These are phyloP conservation scores for Dendrobium nobile DNA, from an alignment of 106 monocot species.

Conservation along the genomic window DNA sequence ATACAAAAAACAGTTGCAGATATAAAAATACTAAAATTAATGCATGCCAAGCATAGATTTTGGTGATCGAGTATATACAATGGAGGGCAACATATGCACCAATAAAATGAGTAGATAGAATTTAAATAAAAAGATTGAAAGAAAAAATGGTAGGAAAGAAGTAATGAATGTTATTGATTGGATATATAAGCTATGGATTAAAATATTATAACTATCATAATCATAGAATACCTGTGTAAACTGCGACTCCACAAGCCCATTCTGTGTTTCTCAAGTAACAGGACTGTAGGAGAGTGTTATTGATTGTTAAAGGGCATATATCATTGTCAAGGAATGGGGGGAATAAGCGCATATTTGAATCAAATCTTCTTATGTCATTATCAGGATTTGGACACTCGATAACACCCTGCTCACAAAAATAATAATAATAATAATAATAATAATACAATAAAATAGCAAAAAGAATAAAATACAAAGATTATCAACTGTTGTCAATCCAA, in stretches of 20 bases:
- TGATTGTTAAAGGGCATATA: constrained; percentile 77
- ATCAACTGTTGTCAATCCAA: neutral
- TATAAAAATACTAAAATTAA: neutral
- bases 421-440: neutral
- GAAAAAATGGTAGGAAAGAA: no score
- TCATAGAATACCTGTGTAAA: constrained; percentile 71
- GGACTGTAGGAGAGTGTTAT: constrained; percentile 87
- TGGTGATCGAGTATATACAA: neutral
- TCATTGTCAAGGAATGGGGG: constrained; percentile 94
- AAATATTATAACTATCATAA: neutral
- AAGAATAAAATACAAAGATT: constrained; percentile 7
- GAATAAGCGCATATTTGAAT: constrained; percentile 84
- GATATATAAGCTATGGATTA: no score
- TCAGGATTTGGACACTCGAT: constrained; percentile 90
- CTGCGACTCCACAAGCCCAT: constrained; percentile 99
- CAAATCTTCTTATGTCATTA: constrained; percentile 93
- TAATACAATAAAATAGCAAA: constrained; percentile 1
- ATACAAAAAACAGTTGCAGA: neutral
- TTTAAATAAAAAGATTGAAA: no score
- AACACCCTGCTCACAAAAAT: constrained; percentile 53
- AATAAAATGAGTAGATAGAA: no score
- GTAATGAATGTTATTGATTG: no score
- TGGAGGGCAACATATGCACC: neutral
- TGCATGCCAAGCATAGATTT: neutral
- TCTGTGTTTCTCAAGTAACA: constrained; percentile 90